A percentile compares a stretch with the other conserved stretches of the same genome.
phyloP scores from a whole-genome alignment of 2,329 filamentous ascomycete species.

The Lachnellula willkommii region DNA sequence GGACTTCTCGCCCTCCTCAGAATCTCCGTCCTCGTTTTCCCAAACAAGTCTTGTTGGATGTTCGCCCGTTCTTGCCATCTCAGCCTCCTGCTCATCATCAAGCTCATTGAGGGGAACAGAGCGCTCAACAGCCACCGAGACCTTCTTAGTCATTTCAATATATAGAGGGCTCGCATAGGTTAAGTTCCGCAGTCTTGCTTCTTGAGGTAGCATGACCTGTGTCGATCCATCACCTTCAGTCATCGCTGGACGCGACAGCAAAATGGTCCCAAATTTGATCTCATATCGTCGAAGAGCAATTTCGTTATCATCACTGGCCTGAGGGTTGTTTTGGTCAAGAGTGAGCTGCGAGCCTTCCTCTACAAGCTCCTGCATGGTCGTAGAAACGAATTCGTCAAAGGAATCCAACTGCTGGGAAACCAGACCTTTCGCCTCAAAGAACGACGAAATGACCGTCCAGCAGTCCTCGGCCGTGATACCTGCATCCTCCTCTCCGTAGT shows the following conservation, averaged over 20 bases:
- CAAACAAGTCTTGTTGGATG: slow-evolving; percentile 54
- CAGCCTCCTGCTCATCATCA: slow-evolving; percentile 57
- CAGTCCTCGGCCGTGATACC: slow-evolving; percentile 93
- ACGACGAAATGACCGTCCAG: slow-evolving; percentile 95
- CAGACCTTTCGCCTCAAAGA: slow-evolving; percentile 92
- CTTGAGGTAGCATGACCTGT: slow-evolving; percentile 81
- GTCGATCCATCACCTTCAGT: slow-evolving; percentile 90
- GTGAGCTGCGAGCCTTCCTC: slow-evolving; percentile 86
- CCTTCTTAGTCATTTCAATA: slow-evolving; percentile 78
- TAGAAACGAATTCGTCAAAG: slow-evolving; percentile 93
- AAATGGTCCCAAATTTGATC: slow-evolving; percentile 86
- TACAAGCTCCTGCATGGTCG: slow-evolving; percentile 90
- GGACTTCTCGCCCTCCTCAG: slow-evolving; percentile 41
- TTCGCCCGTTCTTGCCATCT: slow-evolving; percentile 50
- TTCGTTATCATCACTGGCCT: slow-evolving; percentile 67
- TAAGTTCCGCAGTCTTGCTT: slow-evolving; percentile 89
- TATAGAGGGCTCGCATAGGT: slow-evolving; percentile 93
- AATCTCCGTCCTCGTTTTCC: slow-evolving; percentile 47
- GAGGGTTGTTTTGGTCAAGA: slow-evolving; percentile 87
- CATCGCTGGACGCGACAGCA: slow-evolving; percentile 83
- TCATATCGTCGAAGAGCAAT: slow-evolving; percentile 89
- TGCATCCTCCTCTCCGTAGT: slow-evolving; percentile 62
- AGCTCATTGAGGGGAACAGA: slow-evolving; percentile 62
- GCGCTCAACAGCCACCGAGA: slow-evolving; percentile 75
- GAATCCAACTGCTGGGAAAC: slow-evolving; percentile 98